Conservation (phyloP, 306 rosid species). For the Inga leiocalycina region DNA sequence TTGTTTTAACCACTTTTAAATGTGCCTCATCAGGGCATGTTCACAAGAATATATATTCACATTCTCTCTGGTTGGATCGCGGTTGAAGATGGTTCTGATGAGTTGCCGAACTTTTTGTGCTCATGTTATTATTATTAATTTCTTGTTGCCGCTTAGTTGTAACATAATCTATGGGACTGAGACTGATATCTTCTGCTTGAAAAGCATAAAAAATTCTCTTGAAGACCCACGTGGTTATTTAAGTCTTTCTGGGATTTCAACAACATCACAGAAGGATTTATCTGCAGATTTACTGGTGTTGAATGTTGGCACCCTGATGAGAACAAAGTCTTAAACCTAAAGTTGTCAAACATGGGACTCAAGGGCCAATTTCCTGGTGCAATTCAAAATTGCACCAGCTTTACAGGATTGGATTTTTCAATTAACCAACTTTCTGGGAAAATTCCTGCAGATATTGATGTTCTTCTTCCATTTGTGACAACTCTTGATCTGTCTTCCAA, state of each 20-base stretch:
- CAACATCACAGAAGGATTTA: neutral
- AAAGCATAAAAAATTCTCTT: neutral
- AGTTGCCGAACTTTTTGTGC: conserved; percentile 30
- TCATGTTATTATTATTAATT: conserved; percentile 25
- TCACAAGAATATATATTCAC: conserved; percentile 3
- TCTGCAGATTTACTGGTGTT: conserved; percentile 45
- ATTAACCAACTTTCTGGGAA: neutral
- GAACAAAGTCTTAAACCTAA: conserved; percentile 67
- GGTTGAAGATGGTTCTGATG: conserved; percentile 44
- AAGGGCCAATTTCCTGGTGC: conserved; percentile 66
- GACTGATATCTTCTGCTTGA: conserved; percentile 1
- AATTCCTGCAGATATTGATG: too few species aligned
- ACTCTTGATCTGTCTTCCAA: too few species aligned
- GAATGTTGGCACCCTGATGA: conserved; percentile 96
- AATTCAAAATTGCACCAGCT: conserved; percentile 27
- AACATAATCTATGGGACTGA: neutral
- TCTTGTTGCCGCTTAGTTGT: conserved; percentile 34
- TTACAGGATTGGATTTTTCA: neutral
- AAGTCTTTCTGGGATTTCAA: neutral
- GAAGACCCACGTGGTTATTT: neutral
- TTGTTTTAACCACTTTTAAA: neutral
- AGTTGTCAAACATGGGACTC: conserved; percentile 71
- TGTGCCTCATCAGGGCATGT: conserved; percentile 30
- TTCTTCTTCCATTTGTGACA: too few species aligned
- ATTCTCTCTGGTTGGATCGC: neutral